Evolutionary conservation across 140 eudicot species (phyloP), one percentile per base, ranked within the genome.

Genomic region (Senecio squalidus): DNA sequence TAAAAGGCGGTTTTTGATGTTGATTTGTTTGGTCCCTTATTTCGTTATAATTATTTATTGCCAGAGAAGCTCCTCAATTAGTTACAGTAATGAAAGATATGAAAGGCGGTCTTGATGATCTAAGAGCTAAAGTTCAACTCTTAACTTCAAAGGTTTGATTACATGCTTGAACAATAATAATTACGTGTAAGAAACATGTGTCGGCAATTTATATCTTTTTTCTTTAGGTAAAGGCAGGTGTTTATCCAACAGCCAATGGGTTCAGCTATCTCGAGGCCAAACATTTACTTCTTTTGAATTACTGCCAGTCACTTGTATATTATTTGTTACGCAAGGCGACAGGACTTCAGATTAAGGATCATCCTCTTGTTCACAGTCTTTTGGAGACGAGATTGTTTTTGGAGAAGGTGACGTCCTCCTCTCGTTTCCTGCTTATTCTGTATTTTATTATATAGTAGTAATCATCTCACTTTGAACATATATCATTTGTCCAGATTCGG

Each of bases 191-290:
- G n/a, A n/a, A n/a, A n/a, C n/a, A n/a, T n/a, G n/a, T n/a, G n/a
- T n/a, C n/a, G n/a, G n/a, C n/a, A 13, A 1, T 1, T 40, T 6
- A 1, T 5, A 3, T 5, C 14, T 16, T 21, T 65, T 27, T 26
- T 26, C 28, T 64, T 43, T 64, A 86, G 98, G 98, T 91, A 68
- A 91, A 86, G 67, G 80, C 76, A 34, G 82, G 74, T 41, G 48
- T 55, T 55, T 86, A 70, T 49, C 94, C 88, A 52, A 81, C 98
- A 46, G 57, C 75, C 29, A 86, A 86, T n/a, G 98, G 98, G 60
- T 78, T 91, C 72, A 91, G 96, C 70, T 91, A 91, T 62, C 98
- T 91, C 9, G 96, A 91, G 74, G 88, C 92, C 10, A 91, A 91
- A 62, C 85, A 86, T 73, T 79, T 91, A 56, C 88, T 91, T 52